A percentile compares a stretch with the other conserved stretches of the same genome.
Evolutionary conservation across 2,329 filamentous ascomycete species (phyloP).

Genomic region (Alternaria solani): DNA sequence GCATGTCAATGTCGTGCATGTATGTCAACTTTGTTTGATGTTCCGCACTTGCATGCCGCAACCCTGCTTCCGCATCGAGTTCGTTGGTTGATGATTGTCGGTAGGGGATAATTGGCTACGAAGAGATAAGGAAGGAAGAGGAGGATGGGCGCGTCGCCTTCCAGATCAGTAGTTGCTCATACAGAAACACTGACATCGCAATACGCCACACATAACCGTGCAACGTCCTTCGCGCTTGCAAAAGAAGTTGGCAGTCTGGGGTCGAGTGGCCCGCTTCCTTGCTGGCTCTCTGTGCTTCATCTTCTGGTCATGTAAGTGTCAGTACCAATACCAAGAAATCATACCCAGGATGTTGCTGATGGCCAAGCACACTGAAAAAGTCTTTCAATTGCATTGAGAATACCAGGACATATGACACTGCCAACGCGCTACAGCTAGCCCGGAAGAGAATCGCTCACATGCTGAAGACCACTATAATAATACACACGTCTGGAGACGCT

Average conservation of each 20-base stretch:
- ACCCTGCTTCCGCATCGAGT: not conserved
- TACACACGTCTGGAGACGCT: slow-evolving; percentile 8
- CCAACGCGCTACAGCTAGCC: not conserved
- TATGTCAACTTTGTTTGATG: not conserved
- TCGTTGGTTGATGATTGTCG: not conserved
- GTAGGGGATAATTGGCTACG: not conserved
- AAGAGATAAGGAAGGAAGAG: not conserved
- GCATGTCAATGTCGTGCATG: not conserved
- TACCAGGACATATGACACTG: not conserved
- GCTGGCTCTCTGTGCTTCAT: not conserved
- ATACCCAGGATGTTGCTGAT: not conserved
- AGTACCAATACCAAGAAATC: not conserved
- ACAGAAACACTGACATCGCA: not conserved
- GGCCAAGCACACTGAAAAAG: not conserved
- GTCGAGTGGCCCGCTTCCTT: not conserved
- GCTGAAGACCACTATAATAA: slow-evolving; percentile 5
- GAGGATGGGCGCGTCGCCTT: not conserved
- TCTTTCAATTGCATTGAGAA: not conserved
- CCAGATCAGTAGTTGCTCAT: not conserved
- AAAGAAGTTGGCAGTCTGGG: not conserved
- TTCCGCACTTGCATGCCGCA: not conserved
- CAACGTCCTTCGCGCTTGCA: not conserved
- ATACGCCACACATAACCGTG: not conserved
- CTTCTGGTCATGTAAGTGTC: not conserved
- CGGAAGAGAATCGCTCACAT: not conserved